A percentile compares a stretch with the other conserved stretches of the same genome.
Conservation (phyloP, 2,329 filamentous ascomycete species). For the Botrytis tulipae region DNA sequence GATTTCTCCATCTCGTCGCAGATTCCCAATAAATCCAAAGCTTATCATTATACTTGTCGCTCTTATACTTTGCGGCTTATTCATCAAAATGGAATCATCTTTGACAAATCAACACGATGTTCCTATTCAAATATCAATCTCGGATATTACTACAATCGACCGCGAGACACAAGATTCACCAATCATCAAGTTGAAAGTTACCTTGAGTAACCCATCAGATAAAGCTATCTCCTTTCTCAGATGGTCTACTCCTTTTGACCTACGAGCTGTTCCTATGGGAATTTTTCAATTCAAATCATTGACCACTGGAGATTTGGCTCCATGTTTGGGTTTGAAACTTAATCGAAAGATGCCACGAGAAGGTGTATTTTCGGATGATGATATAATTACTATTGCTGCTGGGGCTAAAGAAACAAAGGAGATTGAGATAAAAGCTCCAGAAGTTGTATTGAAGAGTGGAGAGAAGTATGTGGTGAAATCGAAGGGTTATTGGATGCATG, state of each 20-base stretch:
- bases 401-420: slow-evolving; percentile 29
- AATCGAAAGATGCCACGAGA: slow-evolving; percentile 39
- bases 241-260: slow-evolving; percentile 42
- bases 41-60: background rate
- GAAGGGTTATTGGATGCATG: slow-evolving; percentile 40
- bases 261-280: slow-evolving; percentile 36
- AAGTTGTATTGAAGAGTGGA: slow-evolving; percentile 34
- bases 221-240: slow-evolving; percentile 39
- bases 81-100: background rate
- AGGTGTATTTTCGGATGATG: slow-evolving; percentile 26
- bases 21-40: background rate
- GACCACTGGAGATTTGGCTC: slow-evolving; percentile 20
- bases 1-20: background rate
- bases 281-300: slow-evolving; percentile 38
- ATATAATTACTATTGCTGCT: slow-evolving; percentile 39
- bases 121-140: slow-evolving; percentile 6
- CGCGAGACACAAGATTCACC: background rate
- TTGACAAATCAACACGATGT: background rate
- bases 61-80: background rate
- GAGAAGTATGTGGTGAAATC: slow-evolving; percentile 39
- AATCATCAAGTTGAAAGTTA: slow-evolving; percentile 21
- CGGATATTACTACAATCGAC: background rate
- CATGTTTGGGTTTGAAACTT: slow-evolving; percentile 28
- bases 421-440: slow-evolving; percentile 34
- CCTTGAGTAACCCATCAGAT: slow-evolving; percentile 33